phyloP scores from a whole-genome alignment of 176 grass and related monocot genomes.

The Eragrostis nindensis region DNA sequence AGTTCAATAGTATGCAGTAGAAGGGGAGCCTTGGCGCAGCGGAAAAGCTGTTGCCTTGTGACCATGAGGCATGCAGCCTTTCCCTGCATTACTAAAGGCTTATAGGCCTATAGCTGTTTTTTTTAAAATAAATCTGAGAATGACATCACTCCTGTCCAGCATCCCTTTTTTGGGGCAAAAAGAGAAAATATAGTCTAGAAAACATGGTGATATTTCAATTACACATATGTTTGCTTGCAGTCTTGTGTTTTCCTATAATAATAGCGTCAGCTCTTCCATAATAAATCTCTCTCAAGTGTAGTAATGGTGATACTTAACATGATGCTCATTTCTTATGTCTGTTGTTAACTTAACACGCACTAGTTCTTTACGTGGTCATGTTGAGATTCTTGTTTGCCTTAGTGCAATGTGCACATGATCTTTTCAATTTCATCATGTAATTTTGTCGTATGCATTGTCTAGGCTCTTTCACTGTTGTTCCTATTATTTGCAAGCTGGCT shows the following conservation, averaged over 20 bases:
- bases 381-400: conserved; percentile 22
- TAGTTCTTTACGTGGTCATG: background rate
- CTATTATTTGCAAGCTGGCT: conserved; percentile 96
- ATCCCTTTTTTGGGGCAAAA: background rate
- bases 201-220: background rate
- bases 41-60: too few relatives aligned
- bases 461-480: conserved; percentile 90
- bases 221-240: background rate
- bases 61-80: too few relatives aligned
- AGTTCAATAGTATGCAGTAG: conserved; percentile 11
- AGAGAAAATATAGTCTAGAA: background rate
- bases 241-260: background rate
- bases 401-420: background rate
- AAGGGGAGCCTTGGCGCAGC: background rate
- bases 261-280: background rate
- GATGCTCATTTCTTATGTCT: conserved; percentile 17
- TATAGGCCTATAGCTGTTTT: background rate
- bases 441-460: conserved; percentile 25
- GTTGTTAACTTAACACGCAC: background rate
- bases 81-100: background rate
- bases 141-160: background rate
- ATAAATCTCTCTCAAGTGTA: conserved; percentile 3
- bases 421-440: conserved; percentile 32
- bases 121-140: background rate
- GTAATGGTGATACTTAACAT: conserved; percentile 21